Base-by-base conservation (phyloP, 495 filamentous ascomycete genomes). In the Lasiosphaeris hirsuta region DNA sequence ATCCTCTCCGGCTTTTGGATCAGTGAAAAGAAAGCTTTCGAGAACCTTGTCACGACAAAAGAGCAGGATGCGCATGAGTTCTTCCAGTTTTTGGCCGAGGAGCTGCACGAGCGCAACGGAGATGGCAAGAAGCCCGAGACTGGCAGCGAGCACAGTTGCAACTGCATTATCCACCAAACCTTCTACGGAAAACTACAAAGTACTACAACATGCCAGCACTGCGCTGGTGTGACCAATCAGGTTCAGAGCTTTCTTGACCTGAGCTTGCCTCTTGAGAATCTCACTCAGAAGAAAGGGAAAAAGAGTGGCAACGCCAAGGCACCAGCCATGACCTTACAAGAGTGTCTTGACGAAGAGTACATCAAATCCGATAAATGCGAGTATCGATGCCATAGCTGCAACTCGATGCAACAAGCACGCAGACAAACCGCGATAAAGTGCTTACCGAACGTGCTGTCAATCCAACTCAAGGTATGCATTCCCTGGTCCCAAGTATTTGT, bases 31-130 rank as follows among this genome's bases (percentile, higher is more conserved):
- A 76, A 77, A 66, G 69, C 70, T 4, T 75, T 78, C 18, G 75
- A 92, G 78, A 82, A 87, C n/a, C 79, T 96, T 23, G 88, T 90
- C 9, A 90, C 90, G n/a, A 92, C 93, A 63, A 86, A 89, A 57
- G 90, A 96, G 71, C 92, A 96, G 72, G 92, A 97, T 67, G 90
- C 92, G 1, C 92, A 97, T 68, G 92, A 97, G 66, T 97, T 92
- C 70, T 90, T 96, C 74, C 89, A 94, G 67, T 96, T 95, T 66
- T 79, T 97, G 4, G 84, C 92, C 37, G 90, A 96, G 70, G 84
- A 90, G 64, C 81, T 97, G 1, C 92, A 96, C 57, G 76, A 82
- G 56, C 82, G 83, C 45, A 88, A 86, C 64, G 79, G 82, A 4
- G 80, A 81, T 51, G 79, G 79, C 34, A 78, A 76, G 61, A 78